Conservation (phyloP, 2,329 filamentous ascomycete genomes). For the Conoideocrella luteorostrata region DNA sequence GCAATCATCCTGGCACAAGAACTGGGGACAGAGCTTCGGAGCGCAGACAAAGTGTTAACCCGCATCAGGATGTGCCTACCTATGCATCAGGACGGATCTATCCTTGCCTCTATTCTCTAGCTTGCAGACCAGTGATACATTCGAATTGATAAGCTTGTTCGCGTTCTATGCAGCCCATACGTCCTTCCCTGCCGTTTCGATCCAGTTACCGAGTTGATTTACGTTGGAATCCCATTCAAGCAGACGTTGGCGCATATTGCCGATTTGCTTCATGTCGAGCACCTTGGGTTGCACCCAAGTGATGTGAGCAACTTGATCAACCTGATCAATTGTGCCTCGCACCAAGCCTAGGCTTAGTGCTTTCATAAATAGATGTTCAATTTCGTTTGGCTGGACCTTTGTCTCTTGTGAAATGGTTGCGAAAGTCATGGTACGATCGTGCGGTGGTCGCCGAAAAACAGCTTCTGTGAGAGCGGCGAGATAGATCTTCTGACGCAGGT, state of each 20-base stretch:
- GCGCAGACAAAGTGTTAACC: too few species aligned
- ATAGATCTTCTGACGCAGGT: conserved; percentile 96
- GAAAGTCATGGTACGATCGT: conserved; percentile 93
- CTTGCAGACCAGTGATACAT: neutral
- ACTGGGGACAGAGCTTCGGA: too few species aligned
- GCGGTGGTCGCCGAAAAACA: conserved; percentile 90
- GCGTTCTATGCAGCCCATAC: conserved; percentile 75
- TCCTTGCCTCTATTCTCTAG: too few species aligned
- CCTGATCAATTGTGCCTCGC: conserved; percentile 91
- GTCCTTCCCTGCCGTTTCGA: conserved; percentile 87
- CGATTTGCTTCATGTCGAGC: conserved; percentile 90
- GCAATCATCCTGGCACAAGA: too few species aligned
- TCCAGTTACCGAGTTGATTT: conserved; percentile 94
- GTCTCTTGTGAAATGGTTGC: conserved; percentile 83
- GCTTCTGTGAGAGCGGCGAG: conserved; percentile 93
- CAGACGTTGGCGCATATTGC: conserved; percentile 79
- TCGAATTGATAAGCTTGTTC: neutral
- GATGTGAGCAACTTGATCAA: conserved; percentile 87
- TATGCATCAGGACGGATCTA: too few species aligned
- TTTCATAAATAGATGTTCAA: conserved; percentile 98
- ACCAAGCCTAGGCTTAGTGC: conserved; percentile 89
- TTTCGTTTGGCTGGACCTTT: conserved; percentile 83
- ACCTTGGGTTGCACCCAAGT: conserved; percentile 99
- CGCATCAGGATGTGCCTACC: too few species aligned
- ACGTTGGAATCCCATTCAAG: conserved; percentile 95